Percentiles rank a stretch among this genome's conserved stretches.
Conservation (phyloP, 768 basidiomycete species). For the Obba rivulosa region DNA sequence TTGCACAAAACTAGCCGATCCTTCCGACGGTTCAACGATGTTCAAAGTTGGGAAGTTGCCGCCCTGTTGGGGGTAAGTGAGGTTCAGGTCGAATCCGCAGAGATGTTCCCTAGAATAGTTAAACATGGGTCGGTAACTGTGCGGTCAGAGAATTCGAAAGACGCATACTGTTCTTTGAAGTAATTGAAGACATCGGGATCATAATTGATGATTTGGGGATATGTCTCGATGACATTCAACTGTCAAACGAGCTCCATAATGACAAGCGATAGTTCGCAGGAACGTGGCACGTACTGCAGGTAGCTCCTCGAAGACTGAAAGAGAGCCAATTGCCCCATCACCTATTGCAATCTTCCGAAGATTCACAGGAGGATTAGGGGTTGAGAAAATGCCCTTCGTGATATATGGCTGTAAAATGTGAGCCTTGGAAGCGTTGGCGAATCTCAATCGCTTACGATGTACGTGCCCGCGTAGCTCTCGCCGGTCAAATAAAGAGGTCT, state of each 20-base stretch:
- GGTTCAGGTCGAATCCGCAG: conserved; percentile 59
- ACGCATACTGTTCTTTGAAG: conserved; percentile 58
- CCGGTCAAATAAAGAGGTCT: conserved; percentile 65
- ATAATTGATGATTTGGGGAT: conserved; percentile 71
- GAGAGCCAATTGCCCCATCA: conserved; percentile 50
- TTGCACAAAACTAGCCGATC: not conserved
- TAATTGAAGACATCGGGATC: conserved; percentile 59
- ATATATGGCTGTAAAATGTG: conserved; percentile 59
- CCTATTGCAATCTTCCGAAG: conserved; percentile 68
- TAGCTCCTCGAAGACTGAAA: conserved; percentile 10
- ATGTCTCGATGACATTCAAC: conserved; percentile 60
- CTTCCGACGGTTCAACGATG: not conserved
- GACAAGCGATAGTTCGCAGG: not conserved
- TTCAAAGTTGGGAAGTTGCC: conserved; percentile 38
- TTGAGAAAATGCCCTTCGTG: conserved; percentile 60
- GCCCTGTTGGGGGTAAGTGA: conserved; percentile 62
- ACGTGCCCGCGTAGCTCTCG: conserved; percentile 70
- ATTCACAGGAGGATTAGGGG: conserved; percentile 61
- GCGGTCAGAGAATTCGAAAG: not conserved
- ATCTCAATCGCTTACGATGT: conserved; percentile 50
- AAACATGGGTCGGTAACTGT: too few species aligned
- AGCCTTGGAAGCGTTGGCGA: too few species aligned
- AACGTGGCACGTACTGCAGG: conserved; percentile 21
- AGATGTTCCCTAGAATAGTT: conserved; percentile 41
- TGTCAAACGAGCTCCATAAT: conserved; percentile 15